Percentiles rank a stretch among this genome's conserved stretches.
Evolutionary conservation across 306 rosid genomes (phyloP).

Genomic region (Cucurbita ficifolia): DNA sequence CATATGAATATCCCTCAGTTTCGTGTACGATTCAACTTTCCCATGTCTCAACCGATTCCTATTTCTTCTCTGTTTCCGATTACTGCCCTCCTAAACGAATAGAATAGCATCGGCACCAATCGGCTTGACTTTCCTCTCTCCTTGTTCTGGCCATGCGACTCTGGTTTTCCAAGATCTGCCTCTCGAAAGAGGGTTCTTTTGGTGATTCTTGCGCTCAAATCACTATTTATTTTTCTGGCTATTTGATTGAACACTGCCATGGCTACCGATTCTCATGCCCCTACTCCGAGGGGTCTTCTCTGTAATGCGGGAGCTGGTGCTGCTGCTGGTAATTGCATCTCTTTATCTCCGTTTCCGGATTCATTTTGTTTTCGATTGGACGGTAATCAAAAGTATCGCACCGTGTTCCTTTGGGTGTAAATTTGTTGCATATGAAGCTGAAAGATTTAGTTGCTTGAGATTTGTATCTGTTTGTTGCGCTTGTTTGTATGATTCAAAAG

Average conservation of each 20-base stretch:
- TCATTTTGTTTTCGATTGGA: background rate
- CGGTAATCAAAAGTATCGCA: too few species aligned
- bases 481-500: background rate
- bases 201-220: conserved; percentile 7
- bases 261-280: conserved; percentile 28
- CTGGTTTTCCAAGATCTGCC: conserved; percentile 41
- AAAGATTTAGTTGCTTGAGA: background rate
- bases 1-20: background rate
- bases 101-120: background rate
- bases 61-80: background rate
- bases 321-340: conserved; percentile 37
- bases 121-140: background rate
- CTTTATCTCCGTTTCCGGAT: background rate
- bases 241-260: conserved; percentile 7
- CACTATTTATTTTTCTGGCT: conserved; percentile 6
- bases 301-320: conserved; percentile 67
- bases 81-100: background rate
- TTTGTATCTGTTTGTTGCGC: background rate
- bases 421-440: background rate
- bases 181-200: conserved; percentile 47
- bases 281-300: conserved; percentile 36
- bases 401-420: background rate
- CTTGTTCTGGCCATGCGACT: conserved; percentile 64
- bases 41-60: background rate
- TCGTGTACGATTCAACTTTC: conserved; percentile 1